These are phyloP conservation scores for Platismatia glauca DNA, from an alignment of 495 filamentous ascomycete species.

Conservation along the genomic window DNA sequence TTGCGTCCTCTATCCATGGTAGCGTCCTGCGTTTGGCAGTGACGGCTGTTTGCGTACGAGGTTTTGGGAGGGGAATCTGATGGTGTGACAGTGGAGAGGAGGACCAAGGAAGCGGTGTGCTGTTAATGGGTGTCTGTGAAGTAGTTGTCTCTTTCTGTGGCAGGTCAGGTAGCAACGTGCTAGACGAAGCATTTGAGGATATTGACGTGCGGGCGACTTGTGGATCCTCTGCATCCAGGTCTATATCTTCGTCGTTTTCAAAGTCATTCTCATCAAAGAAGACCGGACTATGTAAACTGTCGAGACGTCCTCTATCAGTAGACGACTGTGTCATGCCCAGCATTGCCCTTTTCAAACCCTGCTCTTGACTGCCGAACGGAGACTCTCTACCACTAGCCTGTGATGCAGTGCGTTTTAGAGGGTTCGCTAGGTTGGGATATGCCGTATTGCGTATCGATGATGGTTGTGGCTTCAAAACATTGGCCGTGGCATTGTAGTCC, in stretches of 20 bases:
- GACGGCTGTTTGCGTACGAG: constrained; percentile 20
- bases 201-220: constrained; percentile 1
- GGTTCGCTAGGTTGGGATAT: constrained; percentile 12
- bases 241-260: constrained; percentile 43
- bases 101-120: constrained; percentile 27
- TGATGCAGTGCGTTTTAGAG: constrained; percentile 23
- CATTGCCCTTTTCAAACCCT: background rate
- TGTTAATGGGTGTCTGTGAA: constrained; percentile 12
- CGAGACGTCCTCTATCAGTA: constrained; percentile 15
- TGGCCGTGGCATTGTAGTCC: constrained; percentile 9
- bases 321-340: constrained; percentile 12
- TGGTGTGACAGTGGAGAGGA: constrained; percentile 27
- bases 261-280: constrained; percentile 51
- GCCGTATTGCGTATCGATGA: constrained; percentile 14
- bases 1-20: constrained; percentile 43
- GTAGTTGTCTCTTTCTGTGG: background rate
- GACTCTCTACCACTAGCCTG: constrained; percentile 15
- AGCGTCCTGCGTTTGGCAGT: constrained; percentile 43
- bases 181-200: background rate
- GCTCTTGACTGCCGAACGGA: constrained; percentile 9
- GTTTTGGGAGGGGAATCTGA: constrained; percentile 8
- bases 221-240: constrained; percentile 28
- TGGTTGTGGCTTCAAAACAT: constrained; percentile 18
- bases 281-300: constrained; percentile 28
- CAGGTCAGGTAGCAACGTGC: constrained; percentile 18